Percentiles rank a stretch among this genome's conserved stretches.
These are phyloP conservation scores for Knufia petricola DNA, from an alignment of 2,329 filamentous ascomycete species.

Conservation along the genomic window DNA sequence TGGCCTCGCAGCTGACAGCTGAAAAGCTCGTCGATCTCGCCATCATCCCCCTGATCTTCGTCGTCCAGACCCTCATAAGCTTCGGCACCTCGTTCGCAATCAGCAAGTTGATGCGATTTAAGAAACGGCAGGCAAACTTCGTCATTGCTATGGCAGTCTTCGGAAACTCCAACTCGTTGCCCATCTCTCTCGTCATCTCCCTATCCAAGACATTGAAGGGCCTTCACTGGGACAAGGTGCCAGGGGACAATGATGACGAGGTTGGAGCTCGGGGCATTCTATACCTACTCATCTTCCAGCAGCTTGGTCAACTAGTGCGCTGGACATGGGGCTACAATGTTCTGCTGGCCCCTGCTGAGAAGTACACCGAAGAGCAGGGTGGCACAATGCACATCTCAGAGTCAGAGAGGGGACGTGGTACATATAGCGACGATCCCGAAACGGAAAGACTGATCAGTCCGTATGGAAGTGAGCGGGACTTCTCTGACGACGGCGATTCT, in stretches of 20 bases:
- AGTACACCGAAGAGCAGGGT: constrained; percentile 36
- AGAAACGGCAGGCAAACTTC: constrained; percentile 81
- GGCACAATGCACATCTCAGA: constrained; percentile 28
- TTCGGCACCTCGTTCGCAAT: constrained; percentile 65
- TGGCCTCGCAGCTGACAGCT: constrained; percentile 85
- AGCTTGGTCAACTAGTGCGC: constrained; percentile 84
- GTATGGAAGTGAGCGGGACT: constrained; percentile 14
- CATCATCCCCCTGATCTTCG: constrained; percentile 90
- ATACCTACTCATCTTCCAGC: constrained; percentile 94
- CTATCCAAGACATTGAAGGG: constrained; percentile 85
- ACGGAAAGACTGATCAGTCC: constrained; percentile 18
- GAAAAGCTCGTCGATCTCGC: constrained; percentile 83
- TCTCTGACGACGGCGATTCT: constrained; percentile 17
- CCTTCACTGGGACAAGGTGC: constrained; percentile 85
- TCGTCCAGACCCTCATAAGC: constrained; percentile 78
- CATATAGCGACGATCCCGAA: constrained; percentile 33
- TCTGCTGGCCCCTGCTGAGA: constrained; percentile 71
- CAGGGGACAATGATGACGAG: constrained; percentile 88
- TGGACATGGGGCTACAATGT: constrained; percentile 99
- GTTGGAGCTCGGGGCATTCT: constrained; percentile 88
- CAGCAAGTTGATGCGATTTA: constrained; percentile 67
- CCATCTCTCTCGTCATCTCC: constrained; percentile 90
- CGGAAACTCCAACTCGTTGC: constrained; percentile 94
- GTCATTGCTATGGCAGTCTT: constrained; percentile 96
- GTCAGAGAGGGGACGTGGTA: constrained; percentile 32